phyloP scores from a whole-genome alignment of 257 asterid genomes.

The Nyctanthes arbortristis region DNA sequence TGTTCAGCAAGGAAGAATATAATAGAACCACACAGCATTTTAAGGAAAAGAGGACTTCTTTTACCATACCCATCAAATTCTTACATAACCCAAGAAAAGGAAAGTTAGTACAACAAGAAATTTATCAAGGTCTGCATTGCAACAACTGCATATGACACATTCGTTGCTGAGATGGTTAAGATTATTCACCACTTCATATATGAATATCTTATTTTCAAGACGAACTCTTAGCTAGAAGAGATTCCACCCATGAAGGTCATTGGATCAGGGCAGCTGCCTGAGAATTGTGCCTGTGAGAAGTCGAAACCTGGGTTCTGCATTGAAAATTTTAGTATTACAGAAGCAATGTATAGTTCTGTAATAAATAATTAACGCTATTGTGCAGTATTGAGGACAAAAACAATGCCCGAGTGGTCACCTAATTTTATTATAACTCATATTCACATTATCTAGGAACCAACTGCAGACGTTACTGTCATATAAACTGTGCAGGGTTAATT shows the following conservation, averaged over 20 bases:
- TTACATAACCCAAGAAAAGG: neutral
- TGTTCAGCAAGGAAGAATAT: neutral
- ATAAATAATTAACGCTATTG: neutral
- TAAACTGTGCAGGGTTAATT: neutral
- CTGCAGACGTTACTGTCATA: neutral
- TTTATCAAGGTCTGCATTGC: neutral
- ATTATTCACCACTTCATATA: neutral
- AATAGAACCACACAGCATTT: neutral
- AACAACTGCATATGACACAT: neutral
- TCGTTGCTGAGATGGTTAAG: neutral
- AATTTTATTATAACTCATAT: neutral
- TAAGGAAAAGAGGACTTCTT: neutral
- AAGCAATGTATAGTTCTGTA: neutral
- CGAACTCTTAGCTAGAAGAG: constrained; percentile 38
- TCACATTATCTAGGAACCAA: neutral
- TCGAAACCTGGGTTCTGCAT: constrained; percentile 86
- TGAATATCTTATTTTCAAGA: neutral
- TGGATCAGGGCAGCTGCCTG: constrained; percentile 80
- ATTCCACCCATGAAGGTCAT: constrained; percentile 86
- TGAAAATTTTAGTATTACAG: neutral
- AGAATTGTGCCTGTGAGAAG: constrained; percentile 87
- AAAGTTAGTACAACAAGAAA: neutral
- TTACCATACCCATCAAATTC: neutral
- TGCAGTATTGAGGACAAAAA: too few relatives aligned
- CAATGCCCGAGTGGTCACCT: neutral